Percentiles rank a stretch among this genome's conserved stretches.
Conservation (phyloP, 768 basidiomycete genomes). For the Ramaria rubella region DNA sequence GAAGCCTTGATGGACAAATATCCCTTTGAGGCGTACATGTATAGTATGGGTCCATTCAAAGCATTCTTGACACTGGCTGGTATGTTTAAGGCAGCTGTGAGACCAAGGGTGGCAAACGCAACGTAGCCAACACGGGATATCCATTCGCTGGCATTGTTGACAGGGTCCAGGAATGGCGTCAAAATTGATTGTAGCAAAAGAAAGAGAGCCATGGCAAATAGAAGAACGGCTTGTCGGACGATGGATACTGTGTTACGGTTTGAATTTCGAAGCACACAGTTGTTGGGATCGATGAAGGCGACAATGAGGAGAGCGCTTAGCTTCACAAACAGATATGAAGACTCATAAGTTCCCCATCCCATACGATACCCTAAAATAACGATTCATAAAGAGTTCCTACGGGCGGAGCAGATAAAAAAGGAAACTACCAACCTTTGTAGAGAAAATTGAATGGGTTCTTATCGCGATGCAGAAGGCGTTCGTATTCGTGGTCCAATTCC, state of each 20-base stretch:
- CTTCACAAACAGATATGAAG: conserved; percentile 63
- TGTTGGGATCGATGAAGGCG: conserved; percentile 61
- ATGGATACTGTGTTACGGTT: conserved; percentile 46
- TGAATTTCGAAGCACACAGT: conserved; percentile 61
- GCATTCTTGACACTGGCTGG: conserved; percentile 39
- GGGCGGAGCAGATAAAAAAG: neutral
- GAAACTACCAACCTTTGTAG: conserved; percentile 51
- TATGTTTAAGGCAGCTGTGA: conserved; percentile 54
- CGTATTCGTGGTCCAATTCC: conserved; percentile 67
- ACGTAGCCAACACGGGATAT: conserved; percentile 66
- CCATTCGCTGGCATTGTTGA: conserved; percentile 73
- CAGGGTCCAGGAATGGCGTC: conserved; percentile 60
- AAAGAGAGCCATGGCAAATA: conserved; percentile 50
- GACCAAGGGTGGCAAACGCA: conserved; percentile 53
- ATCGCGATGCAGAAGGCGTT: conserved; percentile 56
- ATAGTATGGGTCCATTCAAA: conserved; percentile 57
- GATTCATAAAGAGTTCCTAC: neutral
- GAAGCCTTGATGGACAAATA: neutral
- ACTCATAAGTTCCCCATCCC: conserved; percentile 60
- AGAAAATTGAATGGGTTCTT: conserved; percentile 63
- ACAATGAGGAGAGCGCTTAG: conserved; percentile 58
- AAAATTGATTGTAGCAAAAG: conserved; percentile 55
- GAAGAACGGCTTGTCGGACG: conserved; percentile 54
- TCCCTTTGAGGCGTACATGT: conserved; percentile 40
- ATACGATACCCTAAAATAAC: conserved; percentile 52